Evolutionary conservation across 2,329 filamentous ascomycete genomes (phyloP), one percentile per base, ranked within the genome.

Genomic region (Nothopassalora personata): DNA sequence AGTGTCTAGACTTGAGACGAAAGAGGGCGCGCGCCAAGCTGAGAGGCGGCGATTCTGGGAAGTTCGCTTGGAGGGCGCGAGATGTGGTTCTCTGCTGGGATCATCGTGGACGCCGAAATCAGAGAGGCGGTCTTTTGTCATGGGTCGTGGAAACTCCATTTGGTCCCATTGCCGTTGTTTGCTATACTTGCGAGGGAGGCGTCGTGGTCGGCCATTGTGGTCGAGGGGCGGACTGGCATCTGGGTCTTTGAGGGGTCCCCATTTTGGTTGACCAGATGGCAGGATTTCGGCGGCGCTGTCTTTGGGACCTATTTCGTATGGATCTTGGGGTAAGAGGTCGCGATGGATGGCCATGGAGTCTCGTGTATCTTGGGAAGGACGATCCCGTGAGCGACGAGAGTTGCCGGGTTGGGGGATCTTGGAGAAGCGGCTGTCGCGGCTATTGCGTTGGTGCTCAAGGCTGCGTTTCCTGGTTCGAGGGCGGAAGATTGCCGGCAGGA

Each of bases 401-500:
- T 31, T 57, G 51, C 64, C 64, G 56, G 60, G 59, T 52, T 57
- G 66, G 30, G 60, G 62, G 19, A 63, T 56, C 27, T 61, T 65
- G 28, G 62, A 63, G 31, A 61, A 64, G 5, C 61, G 66, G 33
- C 55, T 63, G 23, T 51, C 49, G 23, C 49, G 27, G 30, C 49
- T 51, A 45, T 56, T 15, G 50, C 64, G 59, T 50, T 57, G 46
- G 7, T 30, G 56, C 34, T 56, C 60, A 33, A 59, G 62, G 47
- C 60, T 62, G 30, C 62, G 56, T 39, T 65, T 62, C n/a, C 71
- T 64, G 23, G 64, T 72, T 11, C 70, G 64, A 4, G 71, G 67
- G 9, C 71, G 67, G 62, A 74, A 74, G 33, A 74, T 73, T 33
- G 62, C 66, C 5, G 69, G 71, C 6, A 72, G 59, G 62, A 73